Conservation (phyloP, 169 alveolate species). For the Plasmodium ovale region DNA sequence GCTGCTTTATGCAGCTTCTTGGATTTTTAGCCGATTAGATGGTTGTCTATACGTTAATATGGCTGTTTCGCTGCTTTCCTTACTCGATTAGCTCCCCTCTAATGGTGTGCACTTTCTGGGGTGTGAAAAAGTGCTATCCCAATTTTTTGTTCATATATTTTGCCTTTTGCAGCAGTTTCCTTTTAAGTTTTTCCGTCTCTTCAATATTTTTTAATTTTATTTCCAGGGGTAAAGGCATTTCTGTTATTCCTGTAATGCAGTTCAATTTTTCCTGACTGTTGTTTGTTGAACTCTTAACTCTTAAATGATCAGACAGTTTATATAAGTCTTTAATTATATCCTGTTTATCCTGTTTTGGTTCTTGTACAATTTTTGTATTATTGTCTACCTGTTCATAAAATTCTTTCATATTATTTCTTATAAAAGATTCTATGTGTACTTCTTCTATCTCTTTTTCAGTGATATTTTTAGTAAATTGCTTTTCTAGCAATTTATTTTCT, state of each 20-base stretch:
- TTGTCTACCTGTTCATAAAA: conserved; percentile 24
- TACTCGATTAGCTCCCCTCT: too few relatives aligned
- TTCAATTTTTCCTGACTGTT: conserved; percentile 34
- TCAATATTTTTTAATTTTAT: conserved; percentile 67
- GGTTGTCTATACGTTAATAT: too few relatives aligned
- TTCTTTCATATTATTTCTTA: conserved; percentile 59
- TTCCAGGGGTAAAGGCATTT: conserved; percentile 49
- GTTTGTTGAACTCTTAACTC: conserved; percentile 25
- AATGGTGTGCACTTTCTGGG: too few relatives aligned
- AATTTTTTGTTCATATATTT: conserved; percentile 18
- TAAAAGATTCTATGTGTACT: conserved; percentile 63
- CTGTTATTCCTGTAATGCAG: conserved; percentile 70
- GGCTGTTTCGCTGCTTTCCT: too few relatives aligned
- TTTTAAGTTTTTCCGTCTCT: conserved; percentile 62
- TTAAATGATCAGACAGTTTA: conserved; percentile 58
- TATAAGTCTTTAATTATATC: conserved; percentile 28
- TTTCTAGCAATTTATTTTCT: conserved; percentile 43
- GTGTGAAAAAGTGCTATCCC: too few relatives aligned
- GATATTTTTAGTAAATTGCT: conserved; percentile 63
- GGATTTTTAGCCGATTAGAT: too few relatives aligned
- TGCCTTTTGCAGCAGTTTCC: conserved; percentile 41
- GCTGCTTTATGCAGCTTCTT: too few relatives aligned
- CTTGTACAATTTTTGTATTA: background rate
- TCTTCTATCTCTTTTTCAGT: conserved; percentile 74
- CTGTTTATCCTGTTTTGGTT: background rate